phyloP scores from a whole-genome alignment of 345 rosid genomes.

The Hibiscus mutabilis region DNA sequence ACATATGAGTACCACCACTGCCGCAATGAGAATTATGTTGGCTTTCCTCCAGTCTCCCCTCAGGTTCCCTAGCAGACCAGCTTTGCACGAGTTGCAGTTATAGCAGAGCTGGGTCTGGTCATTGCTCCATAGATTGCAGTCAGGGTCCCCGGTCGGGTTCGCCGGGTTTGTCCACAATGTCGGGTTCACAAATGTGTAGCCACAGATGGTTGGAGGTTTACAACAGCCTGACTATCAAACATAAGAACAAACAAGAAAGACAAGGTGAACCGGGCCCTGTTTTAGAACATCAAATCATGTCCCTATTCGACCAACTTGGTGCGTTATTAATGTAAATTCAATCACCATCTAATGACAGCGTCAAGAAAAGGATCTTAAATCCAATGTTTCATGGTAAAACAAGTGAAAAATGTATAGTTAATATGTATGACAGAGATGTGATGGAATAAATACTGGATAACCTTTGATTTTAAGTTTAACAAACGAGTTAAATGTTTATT shows the following conservation, averaged over 20 bases:
- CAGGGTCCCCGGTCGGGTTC: conserved; percentile 66
- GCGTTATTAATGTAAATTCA: no score
- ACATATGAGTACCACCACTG: conserved; percentile 67
- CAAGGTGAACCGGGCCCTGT: no score
- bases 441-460: no score
- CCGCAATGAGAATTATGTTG: conserved; percentile 61
- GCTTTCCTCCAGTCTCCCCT: conserved; percentile 84
- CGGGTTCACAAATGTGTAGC: conserved; percentile 76
- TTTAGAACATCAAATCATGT: no score
- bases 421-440: no score
- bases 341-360: no score
- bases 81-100: conserved; percentile 78
- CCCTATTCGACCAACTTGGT: no score
- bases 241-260: background rate
- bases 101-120: conserved; percentile 80
- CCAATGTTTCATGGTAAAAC: no score
- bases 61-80: conserved; percentile 71
- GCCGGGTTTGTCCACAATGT: conserved; percentile 70
- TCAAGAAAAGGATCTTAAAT: no score
- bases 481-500: no score
- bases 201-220: conserved; percentile 82
- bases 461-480: no score
- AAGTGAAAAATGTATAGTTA: no score
- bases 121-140: conserved; percentile 79
- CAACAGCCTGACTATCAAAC: conserved; percentile 76